A percentile compares a stretch with the other conserved stretches of the same genome.
Evolutionary conservation across 1,139 yeast species (phyloP).

Genomic region (Taphrina confusa): DNA sequence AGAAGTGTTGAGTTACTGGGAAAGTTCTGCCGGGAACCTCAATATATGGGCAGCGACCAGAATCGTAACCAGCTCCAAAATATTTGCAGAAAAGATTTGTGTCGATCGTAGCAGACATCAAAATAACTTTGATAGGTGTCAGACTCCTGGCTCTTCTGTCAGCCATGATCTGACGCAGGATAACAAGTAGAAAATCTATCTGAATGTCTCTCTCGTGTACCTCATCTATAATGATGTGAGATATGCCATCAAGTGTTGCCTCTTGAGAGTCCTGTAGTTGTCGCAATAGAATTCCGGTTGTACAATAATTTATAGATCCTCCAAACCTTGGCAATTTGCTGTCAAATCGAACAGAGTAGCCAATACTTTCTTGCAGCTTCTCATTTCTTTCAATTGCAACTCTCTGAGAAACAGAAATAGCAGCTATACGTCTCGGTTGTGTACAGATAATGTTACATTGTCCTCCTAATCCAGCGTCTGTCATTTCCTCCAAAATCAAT

Average conservation of each 20-base stretch:
- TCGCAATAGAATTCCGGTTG: conserved; percentile 77
- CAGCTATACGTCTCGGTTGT: conserved; percentile 75
- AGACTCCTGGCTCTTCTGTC: conserved; percentile 47
- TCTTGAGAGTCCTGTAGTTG: conserved; percentile 57
- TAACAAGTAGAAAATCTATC: conserved; percentile 69
- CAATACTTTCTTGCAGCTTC: conserved; percentile 66
- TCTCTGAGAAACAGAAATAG: conserved; percentile 66
- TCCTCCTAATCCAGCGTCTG: conserved; percentile 54
- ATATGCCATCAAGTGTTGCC: conserved; percentile 57
- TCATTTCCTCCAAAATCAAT: conserved; percentile 62
- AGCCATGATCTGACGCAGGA: conserved; percentile 56
- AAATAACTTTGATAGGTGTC: conserved; percentile 52
- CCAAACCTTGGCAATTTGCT: conserved; percentile 62
- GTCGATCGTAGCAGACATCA: conserved; percentile 84
- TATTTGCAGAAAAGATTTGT: conserved; percentile 59
- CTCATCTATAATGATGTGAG: conserved; percentile 75
- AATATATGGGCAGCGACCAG: conserved; percentile 53
- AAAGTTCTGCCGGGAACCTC: conserved; percentile 82
- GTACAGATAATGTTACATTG: conserved; percentile 64
- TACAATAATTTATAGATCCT: conserved; percentile 71
- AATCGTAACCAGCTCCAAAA: conserved; percentile 50
- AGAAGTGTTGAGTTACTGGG: conserved; percentile 66
- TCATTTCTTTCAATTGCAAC: conserved; percentile 58
- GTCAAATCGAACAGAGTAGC: conserved; percentile 80
- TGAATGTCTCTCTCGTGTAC: conserved; percentile 84